These are phyloP conservation scores for Lactifluus hygrophoroides DNA, from an alignment of 768 basidiomycete genomes.

Conservation along the genomic window DNA sequence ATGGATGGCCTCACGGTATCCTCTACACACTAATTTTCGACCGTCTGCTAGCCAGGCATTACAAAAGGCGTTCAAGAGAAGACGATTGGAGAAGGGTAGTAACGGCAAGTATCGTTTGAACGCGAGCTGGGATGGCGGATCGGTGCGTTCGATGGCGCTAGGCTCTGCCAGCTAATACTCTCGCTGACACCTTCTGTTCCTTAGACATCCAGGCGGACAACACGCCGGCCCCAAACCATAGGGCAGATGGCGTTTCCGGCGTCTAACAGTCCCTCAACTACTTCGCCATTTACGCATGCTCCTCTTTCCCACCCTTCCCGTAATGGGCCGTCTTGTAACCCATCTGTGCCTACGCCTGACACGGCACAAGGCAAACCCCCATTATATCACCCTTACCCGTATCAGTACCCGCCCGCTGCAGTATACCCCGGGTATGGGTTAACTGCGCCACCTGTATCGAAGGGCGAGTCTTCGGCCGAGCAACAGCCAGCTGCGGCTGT, in stretches of 20 bases:
- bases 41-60: conserved; percentile 85
- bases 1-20: conserved; percentile 79
- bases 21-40: conserved; percentile 80
- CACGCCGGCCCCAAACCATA: conserved; percentile 66
- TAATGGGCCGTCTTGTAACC: conserved; percentile 12
- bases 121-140: conserved; percentile 72
- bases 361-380: conserved; percentile 27
- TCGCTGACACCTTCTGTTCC: not conserved
- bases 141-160: conserved; percentile 40
- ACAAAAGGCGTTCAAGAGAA: conserved; percentile 78
- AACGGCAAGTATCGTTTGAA: conserved; percentile 71
- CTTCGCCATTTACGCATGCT: conserved; percentile 12
- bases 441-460: conserved; percentile 19
- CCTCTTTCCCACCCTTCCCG: conserved; percentile 14
- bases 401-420: conserved; percentile 30
- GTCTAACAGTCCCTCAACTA: not conserved
- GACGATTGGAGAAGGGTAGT: conserved; percentile 68
- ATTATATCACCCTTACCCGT: conserved; percentile 34
- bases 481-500: not conserved
- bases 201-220: conserved; percentile 72
- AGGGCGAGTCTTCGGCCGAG: not conserved
- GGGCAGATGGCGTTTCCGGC: conserved; percentile 24
- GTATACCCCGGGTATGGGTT: conserved; percentile 26
- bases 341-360: conserved; percentile 29
- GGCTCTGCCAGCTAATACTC: too few species aligned